Evolutionary conservation across 2,329 filamentous ascomycete genomes (phyloP).

Genomic region (Ploettnerulaceae sp.): DNA sequence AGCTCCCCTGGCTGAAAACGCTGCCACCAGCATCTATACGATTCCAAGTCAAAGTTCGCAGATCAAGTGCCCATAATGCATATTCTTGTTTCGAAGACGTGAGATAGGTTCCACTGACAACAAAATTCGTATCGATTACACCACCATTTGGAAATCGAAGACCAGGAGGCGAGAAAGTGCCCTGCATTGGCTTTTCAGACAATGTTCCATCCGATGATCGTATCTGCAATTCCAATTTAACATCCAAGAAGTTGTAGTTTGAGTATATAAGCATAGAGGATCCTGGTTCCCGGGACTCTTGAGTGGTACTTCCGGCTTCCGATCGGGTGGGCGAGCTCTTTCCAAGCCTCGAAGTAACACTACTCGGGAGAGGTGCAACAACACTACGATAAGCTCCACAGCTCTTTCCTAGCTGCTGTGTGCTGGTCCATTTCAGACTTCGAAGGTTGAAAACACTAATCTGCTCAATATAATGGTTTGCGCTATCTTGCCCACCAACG

Average conservation of each 20-base stretch:
- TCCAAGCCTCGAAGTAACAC: conserved; percentile 62
- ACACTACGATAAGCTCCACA: conserved; percentile 97
- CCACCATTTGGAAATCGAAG: conserved; percentile 94
- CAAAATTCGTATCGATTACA: conserved; percentile 91
- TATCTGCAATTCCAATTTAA: conserved; percentile 91
- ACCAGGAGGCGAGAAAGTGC: conserved; percentile 81
- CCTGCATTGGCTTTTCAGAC: conserved; percentile 83
- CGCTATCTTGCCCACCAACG: conserved; percentile 91
- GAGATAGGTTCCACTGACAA: conserved; percentile 94
- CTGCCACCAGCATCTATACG: conserved; percentile 92
- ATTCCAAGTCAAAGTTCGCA: conserved; percentile 85
- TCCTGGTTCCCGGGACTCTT: conserved; percentile 52
- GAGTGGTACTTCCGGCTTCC: conserved; percentile 41
- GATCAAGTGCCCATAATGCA: conserved; percentile 88
- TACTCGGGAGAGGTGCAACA: conserved; percentile 72
- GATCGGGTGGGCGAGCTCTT: conserved; percentile 41
- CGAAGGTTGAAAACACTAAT: conserved; percentile 97
- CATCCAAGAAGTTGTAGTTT: conserved; percentile 97
- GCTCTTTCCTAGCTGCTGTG: conserved; percentile 78
- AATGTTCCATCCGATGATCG: conserved; percentile 78
- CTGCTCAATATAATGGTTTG: conserved; percentile 99
- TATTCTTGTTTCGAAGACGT: conserved; percentile 99
- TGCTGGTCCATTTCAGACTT: conserved; percentile 92
- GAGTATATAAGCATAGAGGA: conserved; percentile 94
- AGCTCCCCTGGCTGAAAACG: conserved; percentile 94